Conservation (phyloP, 2,329 filamentous ascomycete genomes). For the Annulohypoxylon truncatum region DNA sequence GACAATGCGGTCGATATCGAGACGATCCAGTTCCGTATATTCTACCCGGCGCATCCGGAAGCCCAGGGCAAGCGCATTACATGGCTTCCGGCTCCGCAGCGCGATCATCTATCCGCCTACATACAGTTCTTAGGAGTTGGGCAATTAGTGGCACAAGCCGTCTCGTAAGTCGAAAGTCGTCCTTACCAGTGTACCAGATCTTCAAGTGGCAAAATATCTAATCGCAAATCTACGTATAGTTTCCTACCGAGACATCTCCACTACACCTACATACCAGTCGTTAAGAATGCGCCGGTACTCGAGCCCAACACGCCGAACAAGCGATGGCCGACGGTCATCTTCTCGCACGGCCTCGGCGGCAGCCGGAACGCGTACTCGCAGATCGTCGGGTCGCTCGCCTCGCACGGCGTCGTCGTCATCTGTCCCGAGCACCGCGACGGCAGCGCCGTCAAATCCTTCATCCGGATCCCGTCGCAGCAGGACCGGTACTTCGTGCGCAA, state of each 20-base stretch:
- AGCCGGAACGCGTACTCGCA: slow-evolving; percentile 88
- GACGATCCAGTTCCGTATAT: slow-evolving; percentile 84
- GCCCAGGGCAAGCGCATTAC: slow-evolving; percentile 69
- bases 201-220: not conserved
- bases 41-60: slow-evolving; percentile 75
- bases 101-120: slow-evolving; percentile 79
- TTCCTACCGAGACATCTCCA: slow-evolving; percentile 77
- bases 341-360: slow-evolving; percentile 87
- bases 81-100: slow-evolving; percentile 83
- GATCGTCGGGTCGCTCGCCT: slow-evolving; percentile 80
- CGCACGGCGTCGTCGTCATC: slow-evolving; percentile 82
- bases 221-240: slow-evolving; percentile 52
- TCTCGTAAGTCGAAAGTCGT: slow-evolving; percentile 62
- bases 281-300: slow-evolving; percentile 76
- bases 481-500: slow-evolving; percentile 52
- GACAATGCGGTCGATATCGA: slow-evolving; percentile 68
- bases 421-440: slow-evolving; percentile 88
- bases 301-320: slow-evolving; percentile 58
- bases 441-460: slow-evolving; percentile 78
- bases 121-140: slow-evolving; percentile 79
- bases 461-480: slow-evolving; percentile 70
- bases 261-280: slow-evolving; percentile 77
- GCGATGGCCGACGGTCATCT: slow-evolving; percentile 84
- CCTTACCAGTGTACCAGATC: not conserved
- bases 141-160: slow-evolving; percentile 65